phyloP scores from a whole-genome alignment of 2,329 filamentous ascomycete species.

The Westerdykella sp. region DNA sequence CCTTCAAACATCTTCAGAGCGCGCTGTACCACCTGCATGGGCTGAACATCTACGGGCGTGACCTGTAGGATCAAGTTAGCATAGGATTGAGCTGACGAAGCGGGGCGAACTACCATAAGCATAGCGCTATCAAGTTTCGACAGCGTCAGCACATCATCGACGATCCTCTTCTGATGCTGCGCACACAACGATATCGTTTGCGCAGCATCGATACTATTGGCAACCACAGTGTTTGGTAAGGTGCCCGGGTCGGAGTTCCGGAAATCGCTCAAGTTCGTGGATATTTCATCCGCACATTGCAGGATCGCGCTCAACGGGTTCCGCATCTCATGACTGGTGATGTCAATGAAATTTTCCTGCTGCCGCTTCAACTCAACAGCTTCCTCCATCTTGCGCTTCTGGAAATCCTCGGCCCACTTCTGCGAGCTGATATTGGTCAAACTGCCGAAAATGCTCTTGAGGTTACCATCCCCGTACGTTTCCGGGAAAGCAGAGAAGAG shows the following conservation, averaged over 20 bases:
- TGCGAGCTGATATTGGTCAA: conserved; percentile 82
- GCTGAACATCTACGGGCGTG: conserved; percentile 63
- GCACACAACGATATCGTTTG: conserved; percentile 73
- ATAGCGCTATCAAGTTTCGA: conserved; percentile 66
- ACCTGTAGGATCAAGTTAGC: conserved; percentile 31
- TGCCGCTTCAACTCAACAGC: conserved; percentile 74
- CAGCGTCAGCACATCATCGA: conserved; percentile 44
- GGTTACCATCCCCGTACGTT: conserved; percentile 54
- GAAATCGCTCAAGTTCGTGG: conserved; percentile 43
- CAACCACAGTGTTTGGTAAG: conserved; percentile 44
- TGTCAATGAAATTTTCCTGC: conserved; percentile 78
- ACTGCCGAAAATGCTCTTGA: conserved; percentile 72
- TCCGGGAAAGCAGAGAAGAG: conserved; percentile 72
- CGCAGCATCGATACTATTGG: conserved; percentile 62
- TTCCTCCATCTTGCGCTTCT: conserved; percentile 71
- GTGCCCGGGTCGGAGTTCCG: conserved; percentile 44
- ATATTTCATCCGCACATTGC: conserved; percentile 72
- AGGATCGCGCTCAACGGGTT: conserved; percentile 70
- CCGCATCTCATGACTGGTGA: conserved; percentile 69
- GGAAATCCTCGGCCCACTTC: conserved; percentile 76
- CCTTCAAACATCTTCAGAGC: conserved; percentile 74
- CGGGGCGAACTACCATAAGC: conserved; percentile 45
- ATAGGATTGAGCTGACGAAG: neutral
- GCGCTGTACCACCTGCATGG: conserved; percentile 58
- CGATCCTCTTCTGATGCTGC: conserved; percentile 64